phyloP scores from a whole-genome alignment of 2,329 filamentous ascomycete genomes.

The Cadophora sp. region DNA sequence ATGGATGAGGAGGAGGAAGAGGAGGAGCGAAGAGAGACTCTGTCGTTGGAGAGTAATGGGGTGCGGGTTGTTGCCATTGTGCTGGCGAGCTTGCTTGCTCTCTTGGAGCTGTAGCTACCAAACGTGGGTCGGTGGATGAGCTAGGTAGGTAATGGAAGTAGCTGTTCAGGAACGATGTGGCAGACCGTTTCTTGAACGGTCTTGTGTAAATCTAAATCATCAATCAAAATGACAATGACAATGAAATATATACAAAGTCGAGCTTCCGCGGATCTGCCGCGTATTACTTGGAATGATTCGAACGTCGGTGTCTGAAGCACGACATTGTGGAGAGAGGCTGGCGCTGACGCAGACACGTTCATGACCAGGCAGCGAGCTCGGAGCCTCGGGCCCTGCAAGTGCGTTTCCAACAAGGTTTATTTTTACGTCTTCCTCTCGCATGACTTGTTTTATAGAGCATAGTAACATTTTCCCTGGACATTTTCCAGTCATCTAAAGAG shows the following conservation, averaged over 20 bases:
- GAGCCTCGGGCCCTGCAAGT: slow-evolving; percentile 3
- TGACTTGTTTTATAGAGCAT: background rate
- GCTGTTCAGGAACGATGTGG: background rate
- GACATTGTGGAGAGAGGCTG: background rate
- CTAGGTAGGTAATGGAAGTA: background rate
- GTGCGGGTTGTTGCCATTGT: slow-evolving; percentile 36
- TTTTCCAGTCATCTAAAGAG: too few relatives aligned
- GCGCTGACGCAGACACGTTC: slow-evolving; percentile 4
- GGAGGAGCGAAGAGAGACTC: slow-evolving; percentile 31
- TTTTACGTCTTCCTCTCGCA: slow-evolving; percentile 1
- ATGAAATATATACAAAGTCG: slow-evolving; percentile 15
- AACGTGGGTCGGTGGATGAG: background rate
- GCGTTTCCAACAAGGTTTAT: background rate
- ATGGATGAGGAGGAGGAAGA: slow-evolving; percentile 31
- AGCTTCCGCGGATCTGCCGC: background rate
- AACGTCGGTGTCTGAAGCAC: slow-evolving; percentile 8
- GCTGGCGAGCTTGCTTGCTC: slow-evolving; percentile 4
- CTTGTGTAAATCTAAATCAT: slow-evolving; percentile 1
- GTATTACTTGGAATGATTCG: background rate
- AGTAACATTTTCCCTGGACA: too few relatives aligned
- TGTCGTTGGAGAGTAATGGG: slow-evolving; percentile 35
- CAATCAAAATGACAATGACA: background rate
- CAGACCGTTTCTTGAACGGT: slow-evolving; percentile 20
- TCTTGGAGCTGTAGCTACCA: background rate
- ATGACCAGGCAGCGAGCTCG: slow-evolving; percentile 9